Evolutionary conservation across 257 asterid genomes (phyloP), one percentile per base, ranked within the genome.

Genomic region (Nicotiana obtusifolia): DNA sequence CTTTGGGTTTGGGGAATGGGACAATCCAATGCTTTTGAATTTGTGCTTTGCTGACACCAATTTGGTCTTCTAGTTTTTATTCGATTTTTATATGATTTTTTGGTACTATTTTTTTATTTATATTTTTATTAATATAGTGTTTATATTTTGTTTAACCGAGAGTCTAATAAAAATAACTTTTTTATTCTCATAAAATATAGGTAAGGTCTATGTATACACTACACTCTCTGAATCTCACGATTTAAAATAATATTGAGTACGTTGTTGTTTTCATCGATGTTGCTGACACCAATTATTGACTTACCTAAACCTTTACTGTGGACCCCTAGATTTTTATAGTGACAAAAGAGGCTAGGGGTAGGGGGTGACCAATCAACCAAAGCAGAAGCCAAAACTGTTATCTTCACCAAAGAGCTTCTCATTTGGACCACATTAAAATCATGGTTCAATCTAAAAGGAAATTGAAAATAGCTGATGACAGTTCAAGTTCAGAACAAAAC

Each of bases 21-120:
- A 85, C 86, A 85, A 80, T 64, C 41, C 67, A 62, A 56, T 82
- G 54, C 86, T 85, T 85, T 85, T 80, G 49, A 82, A 85, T 82
- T 78, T 71, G 83, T 68, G 81, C 73, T 82, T 61, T 10, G 22
- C 28, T 35, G 83, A 52, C 59, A 52, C 28, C 2, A 26, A 26
- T 26, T n/a, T n/a, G n/a, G n/a, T n/a, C n/a, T n/a, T n/a, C n/a
- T n/a, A n/a, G n/a, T n/a, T 26, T 26, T 26, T 26, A 26, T 26
- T 26, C 30, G 1, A 2, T 3, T 30, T 30, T 30, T 30, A 30
- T 30, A 30, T 30, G 2, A 4, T 0, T 30, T 30, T 30, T 30
- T 30, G 4, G 0, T 30, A 30, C 4, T 30, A 4, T 30, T 0
- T 30, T 0, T 30, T 30, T 30, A 0, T 2, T 0, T 30, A 30